Evolutionary conservation across 305 asterid species (phyloP).

Genomic region (Fraxinus greggii): DNA sequence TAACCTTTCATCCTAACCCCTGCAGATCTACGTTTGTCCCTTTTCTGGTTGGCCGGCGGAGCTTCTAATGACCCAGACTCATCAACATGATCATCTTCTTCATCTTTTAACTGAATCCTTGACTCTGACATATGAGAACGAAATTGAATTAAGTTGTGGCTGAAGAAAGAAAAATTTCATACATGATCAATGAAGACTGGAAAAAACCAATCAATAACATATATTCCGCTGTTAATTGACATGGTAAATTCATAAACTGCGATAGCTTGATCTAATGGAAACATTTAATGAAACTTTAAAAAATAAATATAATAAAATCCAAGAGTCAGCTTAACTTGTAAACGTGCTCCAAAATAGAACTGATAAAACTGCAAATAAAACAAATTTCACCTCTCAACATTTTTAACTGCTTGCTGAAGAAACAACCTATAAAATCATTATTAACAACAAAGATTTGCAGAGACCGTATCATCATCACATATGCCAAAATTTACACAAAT

Average conservation of each 20-base stretch:
- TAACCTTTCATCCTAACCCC: conserved; percentile 48
- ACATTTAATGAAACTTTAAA: conserved; percentile 5
- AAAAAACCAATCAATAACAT: conserved; percentile 9
- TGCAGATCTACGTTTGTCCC: conserved; percentile 50
- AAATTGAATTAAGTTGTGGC: conserved; percentile 16
- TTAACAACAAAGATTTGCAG: not conserved
- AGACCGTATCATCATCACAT: conserved; percentile 4
- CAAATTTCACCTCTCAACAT: not conserved
- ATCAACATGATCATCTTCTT: conserved; percentile 56
- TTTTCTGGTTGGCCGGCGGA: conserved; percentile 42
- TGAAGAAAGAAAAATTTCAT: conserved; percentile 11
- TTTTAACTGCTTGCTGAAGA: not conserved
- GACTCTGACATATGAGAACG: conserved; percentile 46
- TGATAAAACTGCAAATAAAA: conserved; percentile 9
- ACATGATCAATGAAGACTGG: conserved; percentile 17
- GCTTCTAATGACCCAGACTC: conserved; percentile 62
- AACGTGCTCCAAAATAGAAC: conserved; percentile 3
- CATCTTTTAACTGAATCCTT: conserved; percentile 45
- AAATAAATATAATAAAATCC: conserved; percentile 1
- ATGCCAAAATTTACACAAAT: conserved; percentile 4
- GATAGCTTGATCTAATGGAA: conserved; percentile 1
- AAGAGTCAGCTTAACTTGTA: conserved; percentile 8
- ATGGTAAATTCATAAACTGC: conserved; percentile 3
- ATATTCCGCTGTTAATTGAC: conserved; percentile 3
- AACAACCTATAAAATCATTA: not conserved